Evolutionary conservation across 192 early-diverging fungal species (phyloP).

Genomic region (Entrophospora sp.): DNA sequence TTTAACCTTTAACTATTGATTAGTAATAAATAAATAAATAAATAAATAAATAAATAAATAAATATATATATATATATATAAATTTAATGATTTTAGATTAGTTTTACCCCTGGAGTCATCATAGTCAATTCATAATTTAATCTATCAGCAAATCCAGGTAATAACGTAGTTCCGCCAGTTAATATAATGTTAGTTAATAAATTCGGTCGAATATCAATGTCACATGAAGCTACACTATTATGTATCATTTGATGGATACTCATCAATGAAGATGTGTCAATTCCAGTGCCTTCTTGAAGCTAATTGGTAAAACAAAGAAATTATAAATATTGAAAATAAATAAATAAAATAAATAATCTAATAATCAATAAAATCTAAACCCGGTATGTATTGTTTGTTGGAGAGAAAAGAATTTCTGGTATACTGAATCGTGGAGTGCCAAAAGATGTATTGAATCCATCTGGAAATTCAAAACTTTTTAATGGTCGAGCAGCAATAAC

Average conservation of each 20-base stretch:
- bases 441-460: constrained; percentile 83
- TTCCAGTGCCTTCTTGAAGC: constrained; percentile 16
- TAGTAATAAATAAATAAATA: background rate
- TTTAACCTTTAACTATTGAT: constrained; percentile 49
- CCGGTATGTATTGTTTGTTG: constrained; percentile 50
- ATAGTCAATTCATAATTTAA: constrained; percentile 60
- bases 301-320: background rate
- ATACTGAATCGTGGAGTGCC: constrained; percentile 70
- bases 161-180: constrained; percentile 82
- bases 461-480: constrained; percentile 90
- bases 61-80: background rate
- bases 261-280: constrained; percentile 22
- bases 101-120: constrained; percentile 56
- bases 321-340: background rate
- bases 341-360: background rate
- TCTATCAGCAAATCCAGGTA: constrained; percentile 84
- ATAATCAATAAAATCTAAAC: constrained; percentile 15
- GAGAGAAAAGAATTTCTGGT: constrained; percentile 85
- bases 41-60: background rate
- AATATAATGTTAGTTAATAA: constrained; percentile 77
- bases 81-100: background rate
- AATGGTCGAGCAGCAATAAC: constrained; percentile 52
- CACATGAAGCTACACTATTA: constrained; percentile 66
- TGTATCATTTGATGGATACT: constrained; percentile 68
- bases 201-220: constrained; percentile 78